Evolutionary conservation across 2,329 filamentous ascomycete species (phyloP), one percentile per base, ranked within the genome.

Genomic region (Macrophomina tecta): DNA sequence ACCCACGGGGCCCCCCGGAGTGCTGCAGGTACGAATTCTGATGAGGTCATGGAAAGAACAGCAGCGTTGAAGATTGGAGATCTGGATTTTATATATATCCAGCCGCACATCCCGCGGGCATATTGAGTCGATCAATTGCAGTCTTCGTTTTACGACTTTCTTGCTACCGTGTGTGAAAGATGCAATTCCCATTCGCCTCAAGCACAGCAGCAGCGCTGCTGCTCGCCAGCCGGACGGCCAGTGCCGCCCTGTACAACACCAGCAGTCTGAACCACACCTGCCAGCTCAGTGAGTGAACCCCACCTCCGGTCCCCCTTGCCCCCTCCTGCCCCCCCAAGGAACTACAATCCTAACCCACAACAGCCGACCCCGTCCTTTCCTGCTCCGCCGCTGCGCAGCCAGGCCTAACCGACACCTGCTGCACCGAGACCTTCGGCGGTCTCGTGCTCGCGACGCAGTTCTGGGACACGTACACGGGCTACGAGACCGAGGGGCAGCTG

Each of bases 381-480:
- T 78, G 76, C 49, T 75, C 76, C 4, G 65, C 74, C 2, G 73
- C 74, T 14, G 63, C 69, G 45, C 69, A 75, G 48, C 72, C 74
- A 1, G 72, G 70, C 12, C 66, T 71, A 46, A 84, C 86, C 40
- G 87, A 90, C 72, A 84, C 84, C 1, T 90, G 88, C 81, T 90
- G 88, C 71, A 82, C 82, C 16, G 88, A 90, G 79, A 90, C 88
- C 0, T 90, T 81, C 70, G 88, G 88, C 34, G 88, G 88, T 4
- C 80, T 90, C 5, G 73, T 90, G 71, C 79, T 90, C 2, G 80
- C 80, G 66, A 90, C 88, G 0, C 88, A 90, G 69, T 89, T 87
- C 75, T 91, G 89, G 89, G 80, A 83, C 70, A 87, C 86, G 0
- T 87, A 88, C 73, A 90, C 89, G 0, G 88, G 87, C 2, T 80